Evolutionary conservation across 352 stramenopile species (phyloP).

Genomic region (Phytophthora melonis): DNA sequence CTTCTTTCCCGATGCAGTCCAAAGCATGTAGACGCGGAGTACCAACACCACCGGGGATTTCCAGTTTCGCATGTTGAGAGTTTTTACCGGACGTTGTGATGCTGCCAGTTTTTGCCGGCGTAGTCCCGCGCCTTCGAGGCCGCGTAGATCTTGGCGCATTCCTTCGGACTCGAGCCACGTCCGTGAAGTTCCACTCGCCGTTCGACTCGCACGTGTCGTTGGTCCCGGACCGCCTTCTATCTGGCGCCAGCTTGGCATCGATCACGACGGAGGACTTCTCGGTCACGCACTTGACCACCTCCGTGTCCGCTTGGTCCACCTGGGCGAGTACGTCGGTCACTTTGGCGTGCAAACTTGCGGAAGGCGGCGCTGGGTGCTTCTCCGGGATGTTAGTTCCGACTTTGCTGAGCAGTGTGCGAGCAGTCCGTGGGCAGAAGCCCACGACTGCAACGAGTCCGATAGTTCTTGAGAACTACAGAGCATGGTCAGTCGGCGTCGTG

Average conservation of each 20-base stretch:
- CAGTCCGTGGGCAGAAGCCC: background rate
- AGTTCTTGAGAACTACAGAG: background rate
- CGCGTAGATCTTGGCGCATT: conserved; percentile 5
- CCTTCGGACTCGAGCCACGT: background rate
- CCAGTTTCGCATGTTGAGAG: background rate
- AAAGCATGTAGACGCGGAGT: conserved; percentile 1
- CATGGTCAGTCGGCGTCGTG: background rate
- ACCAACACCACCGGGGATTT: background rate
- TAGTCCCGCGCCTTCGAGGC: conserved; percentile 1
- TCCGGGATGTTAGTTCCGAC: background rate
- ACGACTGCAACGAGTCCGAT: background rate
- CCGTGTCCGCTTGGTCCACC: background rate
- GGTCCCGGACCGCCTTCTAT: background rate
- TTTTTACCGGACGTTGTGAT: background rate
- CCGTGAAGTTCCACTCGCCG: background rate
- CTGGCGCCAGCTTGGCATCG: background rate
- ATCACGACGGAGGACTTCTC: background rate
- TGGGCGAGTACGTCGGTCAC: background rate
- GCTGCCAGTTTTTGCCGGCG: conserved; percentile 1
- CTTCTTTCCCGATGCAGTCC: background rate
- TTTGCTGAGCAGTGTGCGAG: too few species aligned
- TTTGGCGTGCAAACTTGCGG: conserved; percentile 1
- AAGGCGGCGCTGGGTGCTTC: background rate
- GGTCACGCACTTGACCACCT: background rate
- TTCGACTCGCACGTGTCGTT: background rate